phyloP scores from a whole-genome alignment of 2,329 filamentous ascomycete genomes.

The Fusarium chaquense region DNA sequence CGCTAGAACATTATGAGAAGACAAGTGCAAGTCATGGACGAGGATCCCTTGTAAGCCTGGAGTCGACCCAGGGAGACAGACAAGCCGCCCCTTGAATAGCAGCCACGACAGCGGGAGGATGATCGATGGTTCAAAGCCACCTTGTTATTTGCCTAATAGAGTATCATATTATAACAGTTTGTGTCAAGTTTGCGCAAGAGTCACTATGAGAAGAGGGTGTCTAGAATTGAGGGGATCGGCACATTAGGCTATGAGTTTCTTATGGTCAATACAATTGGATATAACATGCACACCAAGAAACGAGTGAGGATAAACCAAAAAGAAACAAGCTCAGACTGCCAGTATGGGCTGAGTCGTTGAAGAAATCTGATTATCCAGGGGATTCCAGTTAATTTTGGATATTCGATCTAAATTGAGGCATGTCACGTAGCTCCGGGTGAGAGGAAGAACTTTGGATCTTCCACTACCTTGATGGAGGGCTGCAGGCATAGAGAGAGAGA shows the following conservation, averaged over 20 bases:
- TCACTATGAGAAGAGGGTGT: not conserved
- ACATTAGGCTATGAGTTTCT: not conserved
- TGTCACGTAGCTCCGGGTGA: not conserved
- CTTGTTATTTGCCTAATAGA: conserved; percentile 12
- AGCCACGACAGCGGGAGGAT: conserved; percentile 24
- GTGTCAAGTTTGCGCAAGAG: conserved; percentile 20
- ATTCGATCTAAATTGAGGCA: conserved; percentile 3
- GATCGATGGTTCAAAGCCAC: conserved; percentile 23
- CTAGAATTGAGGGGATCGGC: not conserved
- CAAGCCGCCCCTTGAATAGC: not conserved
- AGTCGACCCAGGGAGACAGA: not conserved
- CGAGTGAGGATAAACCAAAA: not conserved
- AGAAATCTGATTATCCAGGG: not conserved
- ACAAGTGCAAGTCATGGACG: conserved; percentile 30
- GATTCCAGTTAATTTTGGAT: conserved; percentile 7
- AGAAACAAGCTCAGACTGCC: not conserved
- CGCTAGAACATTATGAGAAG: conserved; percentile 26
- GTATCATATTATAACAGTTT: conserved; percentile 21
- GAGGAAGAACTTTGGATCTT: conserved; percentile 7
- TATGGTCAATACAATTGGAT: not conserved
- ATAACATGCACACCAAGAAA: not conserved
- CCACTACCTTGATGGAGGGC: not conserved
- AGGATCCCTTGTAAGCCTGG: conserved; percentile 34
- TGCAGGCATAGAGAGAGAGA: not conserved
- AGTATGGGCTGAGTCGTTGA: not conserved